Evolutionary conservation across 148 eudicot species (phyloP).

Genomic region (Drosera capensis): DNA sequence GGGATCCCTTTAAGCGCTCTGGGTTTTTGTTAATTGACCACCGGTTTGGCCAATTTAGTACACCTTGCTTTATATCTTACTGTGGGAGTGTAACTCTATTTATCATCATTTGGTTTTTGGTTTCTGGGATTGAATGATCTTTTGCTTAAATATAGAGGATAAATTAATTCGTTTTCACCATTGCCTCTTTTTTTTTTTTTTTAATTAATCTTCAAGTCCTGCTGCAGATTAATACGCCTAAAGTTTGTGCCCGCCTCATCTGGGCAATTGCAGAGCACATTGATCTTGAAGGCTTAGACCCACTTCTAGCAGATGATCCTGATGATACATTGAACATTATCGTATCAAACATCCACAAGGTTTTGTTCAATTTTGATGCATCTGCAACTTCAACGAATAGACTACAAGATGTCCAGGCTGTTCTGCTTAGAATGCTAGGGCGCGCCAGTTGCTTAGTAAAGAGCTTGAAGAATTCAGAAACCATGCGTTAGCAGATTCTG

Average conservation of each 20-base stretch:
- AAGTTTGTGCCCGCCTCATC: constrained; percentile 70
- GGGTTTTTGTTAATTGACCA: no score
- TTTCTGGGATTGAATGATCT: no score
- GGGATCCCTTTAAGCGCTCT: no score
- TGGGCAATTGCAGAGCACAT: constrained; percentile 95
- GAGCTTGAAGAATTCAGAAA: constrained; percentile 93
- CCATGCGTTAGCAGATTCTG: constrained; percentile 70
- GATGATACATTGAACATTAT: constrained; percentile 83
- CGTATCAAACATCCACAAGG: constrained; percentile 71
- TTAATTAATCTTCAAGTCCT: no score
- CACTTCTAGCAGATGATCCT: constrained; percentile 94
- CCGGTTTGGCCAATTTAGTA: no score
- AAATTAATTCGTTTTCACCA: not conserved
- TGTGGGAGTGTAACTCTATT: no score
- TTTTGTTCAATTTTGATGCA: constrained; percentile 66
- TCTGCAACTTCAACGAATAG: constrained; percentile 73
- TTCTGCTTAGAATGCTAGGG: constrained; percentile 84
- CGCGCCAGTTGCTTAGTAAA: constrained; percentile 78
- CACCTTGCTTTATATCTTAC: no score
- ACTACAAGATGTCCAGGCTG: constrained; percentile 94
- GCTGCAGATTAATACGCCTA: constrained; percentile 78
- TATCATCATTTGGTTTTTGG: no score
- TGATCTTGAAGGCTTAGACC: constrained; percentile 90
- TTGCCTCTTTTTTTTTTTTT: not conserved
- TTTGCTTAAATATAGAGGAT: no score